Evolutionary conservation across 202 grass and related monocot genomes (phyloP).

Genomic region (Elaeis oleifera): DNA sequence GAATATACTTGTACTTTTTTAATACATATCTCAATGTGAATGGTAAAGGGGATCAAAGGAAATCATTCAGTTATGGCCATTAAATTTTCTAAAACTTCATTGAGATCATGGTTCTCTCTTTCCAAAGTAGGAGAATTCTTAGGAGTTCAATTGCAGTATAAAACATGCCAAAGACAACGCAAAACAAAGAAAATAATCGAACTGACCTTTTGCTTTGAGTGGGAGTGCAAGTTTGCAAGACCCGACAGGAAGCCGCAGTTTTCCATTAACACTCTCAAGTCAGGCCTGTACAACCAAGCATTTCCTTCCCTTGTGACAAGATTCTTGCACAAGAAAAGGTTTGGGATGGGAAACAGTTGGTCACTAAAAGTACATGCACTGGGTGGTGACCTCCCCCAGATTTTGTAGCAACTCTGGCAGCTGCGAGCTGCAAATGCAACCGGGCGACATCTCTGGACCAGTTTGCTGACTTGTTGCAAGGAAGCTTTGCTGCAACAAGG

Average conservation of each 20-base stretch:
- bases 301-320: background rate
- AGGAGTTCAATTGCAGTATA: no score
- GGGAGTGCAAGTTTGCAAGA: constrained; percentile 3
- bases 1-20: no score
- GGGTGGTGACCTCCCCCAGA: background rate
- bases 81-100: no score
- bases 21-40: no score
- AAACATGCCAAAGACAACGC: no score
- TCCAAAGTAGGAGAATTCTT: no score
- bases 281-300: constrained; percentile 1
- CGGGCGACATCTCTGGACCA: constrained; percentile 6
- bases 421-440: background rate
- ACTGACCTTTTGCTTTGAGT: background rate
- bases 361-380: background rate
- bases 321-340: constrained; percentile 3
- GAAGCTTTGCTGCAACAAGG: constrained; percentile 7
- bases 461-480: background rate
- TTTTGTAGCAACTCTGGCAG: background rate
- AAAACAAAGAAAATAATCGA: background rate
- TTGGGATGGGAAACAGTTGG: background rate
- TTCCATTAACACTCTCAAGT: background rate
- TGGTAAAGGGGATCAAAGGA: no score
- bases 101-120: background rate
- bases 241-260: constrained; percentile 6
- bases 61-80: no score